Evolutionary conservation across 495 filamentous ascomycete species (phyloP).

Genomic region (Daldinia decipiens): DNA sequence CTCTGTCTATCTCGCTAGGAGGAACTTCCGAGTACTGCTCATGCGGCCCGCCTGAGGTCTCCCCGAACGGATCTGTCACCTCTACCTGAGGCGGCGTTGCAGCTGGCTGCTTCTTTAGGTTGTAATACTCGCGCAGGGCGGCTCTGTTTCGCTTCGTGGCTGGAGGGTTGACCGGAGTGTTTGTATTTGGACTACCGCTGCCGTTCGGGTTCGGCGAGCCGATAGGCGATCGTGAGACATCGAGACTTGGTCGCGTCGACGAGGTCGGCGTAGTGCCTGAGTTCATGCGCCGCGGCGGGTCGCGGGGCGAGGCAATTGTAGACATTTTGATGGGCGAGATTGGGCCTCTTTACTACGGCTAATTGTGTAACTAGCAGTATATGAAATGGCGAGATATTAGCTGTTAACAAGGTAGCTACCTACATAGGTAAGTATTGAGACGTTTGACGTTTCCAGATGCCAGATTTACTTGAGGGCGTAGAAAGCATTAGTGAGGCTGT

Average conservation of each 20-base stretch:
- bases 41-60: constrained; percentile 25
- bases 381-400: neutral
- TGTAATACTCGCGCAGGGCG: constrained; percentile 94
- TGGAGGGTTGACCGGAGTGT: constrained; percentile 56
- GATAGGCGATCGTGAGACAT: constrained; percentile 64
- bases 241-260: constrained; percentile 78
- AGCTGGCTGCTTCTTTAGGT: constrained; percentile 66
- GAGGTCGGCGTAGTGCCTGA: constrained; percentile 69
- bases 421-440: too few relatives aligned
- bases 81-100: constrained; percentile 53
- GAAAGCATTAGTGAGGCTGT: constrained; percentile 23
- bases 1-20: constrained; percentile 65
- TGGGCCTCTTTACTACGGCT: neutral
- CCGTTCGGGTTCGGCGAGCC: constrained; percentile 62
- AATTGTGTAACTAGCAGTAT: neutral
- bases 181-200: constrained; percentile 59
- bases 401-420: too few relatives aligned
- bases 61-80: constrained; percentile 49
- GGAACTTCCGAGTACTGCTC: constrained; percentile 50
- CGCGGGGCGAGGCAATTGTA: constrained; percentile 77
- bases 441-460: constrained; percentile 29
- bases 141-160: constrained; percentile 64
- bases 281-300: constrained; percentile 57
- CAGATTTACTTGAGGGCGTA: constrained; percentile 2
- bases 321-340: constrained; percentile 67